A percentile compares a stretch with the other conserved stretches of the same genome.
phyloP scores from a whole-genome alignment of 1,284 basidiomycete species.

The Gymnopus androsaceus region DNA sequence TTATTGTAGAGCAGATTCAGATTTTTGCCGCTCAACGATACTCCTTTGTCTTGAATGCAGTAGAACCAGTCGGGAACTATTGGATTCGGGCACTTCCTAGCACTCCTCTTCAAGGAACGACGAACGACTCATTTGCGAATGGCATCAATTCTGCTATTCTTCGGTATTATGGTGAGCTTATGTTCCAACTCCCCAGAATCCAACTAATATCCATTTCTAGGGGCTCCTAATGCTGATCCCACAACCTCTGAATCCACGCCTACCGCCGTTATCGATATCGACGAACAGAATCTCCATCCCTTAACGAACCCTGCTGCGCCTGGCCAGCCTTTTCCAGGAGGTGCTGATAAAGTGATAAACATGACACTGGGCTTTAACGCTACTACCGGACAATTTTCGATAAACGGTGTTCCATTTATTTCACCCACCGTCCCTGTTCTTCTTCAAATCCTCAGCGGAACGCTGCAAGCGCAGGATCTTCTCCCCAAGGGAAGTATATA shows the following conservation, averaged over 20 bases:
- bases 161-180: conserved; percentile 31
- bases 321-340: conserved; percentile 33
- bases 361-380: conserved; percentile 26
- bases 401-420: conserved; percentile 38
- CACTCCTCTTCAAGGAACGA: conserved; percentile 18
- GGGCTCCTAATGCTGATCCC: conserved; percentile 14
- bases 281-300: conserved; percentile 34
- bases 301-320: conserved; percentile 30
- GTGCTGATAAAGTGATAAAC: conserved; percentile 36
- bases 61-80: conserved; percentile 41
- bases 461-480: conserved; percentile 41
- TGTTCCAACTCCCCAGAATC: conserved; percentile 1
- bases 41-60: conserved; percentile 27
- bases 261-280: conserved; percentile 24
- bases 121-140: conserved; percentile 19
- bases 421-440: conserved; percentile 47
- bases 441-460: conserved; percentile 54
- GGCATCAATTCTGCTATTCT: conserved; percentile 39
- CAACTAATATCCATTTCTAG: conserved; percentile 5
- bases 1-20: conserved; percentile 40
- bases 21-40: conserved; percentile 33
- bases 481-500: conserved; percentile 48
- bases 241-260: conserved; percentile 1
- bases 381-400: conserved; percentile 25
- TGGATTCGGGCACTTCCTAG: conserved; percentile 34